Conservation (phyloP, 352 stramenopile genomes). For the Phytophthora fragariaefolia region DNA sequence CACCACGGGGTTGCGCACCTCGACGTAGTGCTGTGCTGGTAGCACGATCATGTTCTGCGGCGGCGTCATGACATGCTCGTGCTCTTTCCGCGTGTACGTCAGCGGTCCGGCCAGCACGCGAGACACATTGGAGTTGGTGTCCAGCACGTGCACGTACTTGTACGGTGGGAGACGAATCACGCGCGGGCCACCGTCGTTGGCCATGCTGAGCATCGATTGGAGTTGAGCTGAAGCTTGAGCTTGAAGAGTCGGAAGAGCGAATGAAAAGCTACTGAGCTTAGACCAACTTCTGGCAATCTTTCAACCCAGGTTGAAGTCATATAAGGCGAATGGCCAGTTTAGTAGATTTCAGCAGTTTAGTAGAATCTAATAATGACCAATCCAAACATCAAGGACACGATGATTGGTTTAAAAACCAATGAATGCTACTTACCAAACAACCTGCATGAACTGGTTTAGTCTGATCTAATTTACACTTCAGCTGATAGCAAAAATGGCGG, state of each 20-base stretch:
- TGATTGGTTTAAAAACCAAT: too few species aligned
- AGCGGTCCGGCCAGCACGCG: constrained; percentile 77
- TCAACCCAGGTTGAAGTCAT: constrained; percentile 28
- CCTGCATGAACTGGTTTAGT: too few species aligned
- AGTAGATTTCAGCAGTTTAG: too few species aligned
- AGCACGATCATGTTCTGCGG: constrained; percentile 81
- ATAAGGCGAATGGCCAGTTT: too few species aligned
- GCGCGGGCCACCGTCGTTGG: constrained; percentile 52
- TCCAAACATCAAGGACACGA: too few species aligned
- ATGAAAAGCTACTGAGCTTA: constrained; percentile 18
- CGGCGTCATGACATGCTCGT: constrained; percentile 72
- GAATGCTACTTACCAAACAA: too few species aligned
- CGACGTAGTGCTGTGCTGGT: constrained; percentile 78
- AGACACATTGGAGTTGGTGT: constrained; percentile 88
- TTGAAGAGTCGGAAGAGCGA: constrained; percentile 15
- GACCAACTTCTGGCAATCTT: constrained; percentile 16
- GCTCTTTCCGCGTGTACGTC: constrained; percentile 84
- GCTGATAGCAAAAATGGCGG: too few species aligned
- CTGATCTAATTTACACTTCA: too few species aligned
- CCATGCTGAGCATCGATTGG: constrained; percentile 18
- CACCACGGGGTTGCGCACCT: constrained; percentile 77
- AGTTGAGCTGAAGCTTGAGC: not conserved
- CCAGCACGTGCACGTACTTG: constrained; percentile 86
- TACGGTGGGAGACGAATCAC: constrained; percentile 81
- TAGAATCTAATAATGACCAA: too few species aligned